Evolutionary conservation across 306 rosid species (phyloP), one percentile per base, ranked within the genome.

Genomic region (Prosopis cineraria): DNA sequence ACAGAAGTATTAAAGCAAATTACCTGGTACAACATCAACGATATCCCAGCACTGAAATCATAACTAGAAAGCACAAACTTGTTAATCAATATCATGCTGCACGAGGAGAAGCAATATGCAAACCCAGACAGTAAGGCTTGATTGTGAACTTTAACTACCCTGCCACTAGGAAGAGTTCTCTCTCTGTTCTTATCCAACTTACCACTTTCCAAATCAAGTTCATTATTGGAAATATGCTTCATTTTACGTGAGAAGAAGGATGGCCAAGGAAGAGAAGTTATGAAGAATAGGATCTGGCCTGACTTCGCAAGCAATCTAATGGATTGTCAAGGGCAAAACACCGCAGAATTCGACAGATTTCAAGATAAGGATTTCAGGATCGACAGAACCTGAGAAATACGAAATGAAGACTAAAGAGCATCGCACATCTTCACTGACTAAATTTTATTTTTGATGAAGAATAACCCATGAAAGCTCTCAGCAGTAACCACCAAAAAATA

Each of bases 11-110:
- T 70, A 5, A 59, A 82, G 65, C 12, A 56, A 69, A 74, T 83
- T 73, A 95, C 99, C 99, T 93, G 99, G 86, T 93, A 95, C 69
- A 93, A 58, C 99, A 95, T 95, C 85, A 95, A 79, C 17, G 93
- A 89, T 76, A 95, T 93, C 78, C 97, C 99, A 43, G 99, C 99
- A 80, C 87, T 89, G 80, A 95, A 95, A 83, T 84, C 82, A 85
- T 95, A 95, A 74, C 91, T 90, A 52, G 99, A 95, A 87, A 93
- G 98, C 77, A 95, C 96, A 74, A 88, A 87, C 86, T 93, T 95
- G 87, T 95, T 95, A 73, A 95, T 82, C 79, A 95, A 81, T 70
- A 95, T 95, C 99, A 95, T 95, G 81, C 99, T 84, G 82, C 99
- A 95, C 0, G 99, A 95, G 37, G 99, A 93, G 70, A 93, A 29